Base-by-base conservation (phyloP, 1,139 yeast genomes). In the Nematodospora anomalae region DNA sequence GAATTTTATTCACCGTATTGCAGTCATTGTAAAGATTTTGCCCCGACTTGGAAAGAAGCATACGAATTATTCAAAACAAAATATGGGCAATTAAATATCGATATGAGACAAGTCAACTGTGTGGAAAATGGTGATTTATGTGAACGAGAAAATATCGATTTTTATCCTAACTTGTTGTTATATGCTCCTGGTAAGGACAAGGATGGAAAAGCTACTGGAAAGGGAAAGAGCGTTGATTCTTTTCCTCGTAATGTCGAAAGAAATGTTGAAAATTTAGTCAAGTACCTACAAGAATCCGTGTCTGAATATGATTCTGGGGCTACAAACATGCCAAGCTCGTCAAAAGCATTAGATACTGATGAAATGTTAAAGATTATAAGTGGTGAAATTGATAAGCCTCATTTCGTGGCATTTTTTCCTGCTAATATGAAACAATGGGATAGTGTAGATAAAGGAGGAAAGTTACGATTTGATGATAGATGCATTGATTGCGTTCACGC, bases 1-100 rank as follows among this genome's bases (percentile, higher is more conserved):
- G 87, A 81, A 53, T 83, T 83, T 53, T 83, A 57, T 51, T 79
- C 86, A 16, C 90, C 90, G 0, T 77, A 76, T 50, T 84, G 94
- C 53, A 53, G 59, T n/a, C 92, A 83, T 55, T 84, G 95, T 60
- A 74, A 67, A 46, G 64, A 62, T 8, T 62, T 84, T 42, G 84
- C 80, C 2, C 89, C 90, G 6, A 67, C 58, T 4, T 83, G 88
- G 88, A 71, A 75, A 38, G 60, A 67, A 37, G 71, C 88, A 0
- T 82, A 76, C 60, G 47, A 60, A 16, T 55, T 54, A 10, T 72
- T 70, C 52, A 53, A 63, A 21, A 35, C 46, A 8, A 64, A 64
- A 30, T 62, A 68, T 43, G 65, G 72, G 32, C 40, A 57, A 16
- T 47, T 72, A 38, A 68, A 72, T 4, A 68, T 82, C 21, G 66